Evolutionary conservation across 306 rosid species (phyloP).

Genomic region (Malus sylvestris): DNA sequence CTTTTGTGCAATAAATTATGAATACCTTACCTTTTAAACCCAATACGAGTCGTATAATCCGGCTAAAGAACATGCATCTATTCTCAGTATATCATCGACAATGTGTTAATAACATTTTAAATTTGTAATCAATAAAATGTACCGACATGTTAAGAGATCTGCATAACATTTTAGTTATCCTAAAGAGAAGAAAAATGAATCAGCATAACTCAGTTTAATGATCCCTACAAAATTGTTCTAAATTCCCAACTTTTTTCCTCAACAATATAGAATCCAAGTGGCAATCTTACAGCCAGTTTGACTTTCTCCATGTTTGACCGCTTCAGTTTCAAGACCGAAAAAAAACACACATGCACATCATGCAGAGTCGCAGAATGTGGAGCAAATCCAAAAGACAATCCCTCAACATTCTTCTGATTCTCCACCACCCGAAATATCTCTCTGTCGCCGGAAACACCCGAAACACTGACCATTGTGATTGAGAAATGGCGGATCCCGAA

Average conservation of each 20-base stretch:
- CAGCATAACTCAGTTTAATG: not conserved
- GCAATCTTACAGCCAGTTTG: not conserved
- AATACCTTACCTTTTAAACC: too few species aligned
- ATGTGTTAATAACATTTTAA: too few species aligned
- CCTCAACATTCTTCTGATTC: not conserved
- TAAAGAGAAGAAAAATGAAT: not conserved
- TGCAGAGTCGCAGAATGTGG: not conserved
- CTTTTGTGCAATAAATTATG: too few species aligned
- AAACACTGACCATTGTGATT: not conserved
- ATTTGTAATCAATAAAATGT: not conserved
- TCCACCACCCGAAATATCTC: not conserved
- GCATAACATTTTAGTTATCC: not conserved
- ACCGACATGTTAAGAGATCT: not conserved
- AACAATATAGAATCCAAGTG: not conserved
- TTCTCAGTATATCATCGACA: too few species aligned
- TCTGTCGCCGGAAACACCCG: not conserved
- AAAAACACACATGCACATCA: not conserved
- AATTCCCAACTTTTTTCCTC: not conserved
- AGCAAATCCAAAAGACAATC: not conserved
- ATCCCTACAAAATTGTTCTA: not conserved
- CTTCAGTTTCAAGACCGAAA: not conserved
- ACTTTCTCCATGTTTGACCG: not conserved
- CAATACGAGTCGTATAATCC: too few species aligned
- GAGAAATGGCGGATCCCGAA: slow-evolving; percentile 27
- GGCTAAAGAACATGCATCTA: too few species aligned